phyloP scores from a whole-genome alignment of 148 eudicot species.

The Fagopyrum esculentum region DNA sequence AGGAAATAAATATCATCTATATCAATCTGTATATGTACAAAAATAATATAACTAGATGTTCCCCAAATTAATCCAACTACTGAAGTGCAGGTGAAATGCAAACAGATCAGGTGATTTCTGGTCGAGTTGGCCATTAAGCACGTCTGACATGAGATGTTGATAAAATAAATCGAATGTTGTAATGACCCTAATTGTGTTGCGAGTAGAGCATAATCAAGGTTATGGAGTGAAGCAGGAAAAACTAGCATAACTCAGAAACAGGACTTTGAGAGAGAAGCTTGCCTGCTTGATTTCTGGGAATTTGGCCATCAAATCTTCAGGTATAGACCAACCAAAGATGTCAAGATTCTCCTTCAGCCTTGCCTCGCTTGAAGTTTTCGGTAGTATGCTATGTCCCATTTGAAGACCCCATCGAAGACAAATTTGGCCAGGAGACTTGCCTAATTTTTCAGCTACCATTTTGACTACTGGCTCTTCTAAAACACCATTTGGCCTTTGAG shows the following conservation, averaged over 20 bases:
- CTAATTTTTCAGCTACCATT: constrained; percentile 50
- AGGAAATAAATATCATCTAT: not conserved
- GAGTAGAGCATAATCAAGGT: too few relatives aligned
- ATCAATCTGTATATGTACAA: not conserved
- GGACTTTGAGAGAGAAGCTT: constrained; percentile 12
- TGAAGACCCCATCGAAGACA: constrained; percentile 83
- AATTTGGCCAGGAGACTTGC: constrained; percentile 83
- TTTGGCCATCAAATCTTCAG: constrained; percentile 54
- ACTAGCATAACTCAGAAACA: not conserved
- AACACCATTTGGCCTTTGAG: constrained; percentile 51
- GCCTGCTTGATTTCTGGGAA: constrained; percentile 70
- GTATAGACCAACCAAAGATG: constrained; percentile 61
- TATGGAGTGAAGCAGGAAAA: too few relatives aligned
- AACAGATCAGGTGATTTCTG: not conserved
- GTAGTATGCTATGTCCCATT: constrained; percentile 76
- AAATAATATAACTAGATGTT: not conserved
- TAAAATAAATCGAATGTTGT: not conserved
- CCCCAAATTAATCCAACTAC: not conserved
- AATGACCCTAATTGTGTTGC: too few relatives aligned
- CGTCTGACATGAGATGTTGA: not conserved
- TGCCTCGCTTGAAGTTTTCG: constrained; percentile 60
- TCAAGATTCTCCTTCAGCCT: constrained; percentile 65
- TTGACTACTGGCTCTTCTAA: constrained; percentile 49
- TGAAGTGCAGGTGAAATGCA: not conserved
- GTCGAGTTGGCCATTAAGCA: not conserved